Evolutionary conservation across 2,329 filamentous ascomycete genomes (phyloP), one percentile per base, ranked within the genome.

Genomic region (Rutstroemia sydowiana): DNA sequence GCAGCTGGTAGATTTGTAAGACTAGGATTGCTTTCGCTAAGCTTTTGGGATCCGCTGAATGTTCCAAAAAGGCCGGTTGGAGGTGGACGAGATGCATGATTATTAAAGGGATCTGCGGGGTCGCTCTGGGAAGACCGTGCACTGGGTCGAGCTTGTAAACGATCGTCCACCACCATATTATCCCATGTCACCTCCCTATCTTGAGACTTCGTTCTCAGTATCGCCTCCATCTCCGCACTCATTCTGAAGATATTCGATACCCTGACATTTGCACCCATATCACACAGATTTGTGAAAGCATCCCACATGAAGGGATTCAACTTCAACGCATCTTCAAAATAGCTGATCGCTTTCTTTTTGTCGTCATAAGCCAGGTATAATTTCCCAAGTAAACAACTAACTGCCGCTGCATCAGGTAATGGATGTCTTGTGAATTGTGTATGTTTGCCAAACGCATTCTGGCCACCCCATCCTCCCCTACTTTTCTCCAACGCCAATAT

Each of bases 261-360:
- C 51, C 87, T 83, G 50, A 97, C 77, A 59, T 83, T 84, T 41
- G 89, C 85, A 3, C 88, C 88, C 83, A 81, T 88, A 65, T 96
- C 90, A 66, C 91, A 95, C 7, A 98, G 77, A 14, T 82, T 85
- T 20, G 85, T 83, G 63, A 97, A 97, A 0, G 92, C 91, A 73
- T 98, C 93, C 93, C 93, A 98, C 80, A 95, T 93, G 69, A 97
- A 92, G 1, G 93, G 91, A 64, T 97, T 98, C 50, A 84, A 69
- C 70, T 91, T 95, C 62, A 98, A 73, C 5, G 91, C 82, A 55
- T 95, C 89, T 59, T 95, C 89, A 65, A 93, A 97, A 67, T 82
- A 89, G 59, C 87, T 80, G 14, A 92, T 82, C 7, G 93, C 91
- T 68, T 88, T 90, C 61, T 86, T 86, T 63, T 87, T 87, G 62